phyloP scores from a whole-genome alignment of 163 green algal species.

The Scenedesmus sp. region DNA sequence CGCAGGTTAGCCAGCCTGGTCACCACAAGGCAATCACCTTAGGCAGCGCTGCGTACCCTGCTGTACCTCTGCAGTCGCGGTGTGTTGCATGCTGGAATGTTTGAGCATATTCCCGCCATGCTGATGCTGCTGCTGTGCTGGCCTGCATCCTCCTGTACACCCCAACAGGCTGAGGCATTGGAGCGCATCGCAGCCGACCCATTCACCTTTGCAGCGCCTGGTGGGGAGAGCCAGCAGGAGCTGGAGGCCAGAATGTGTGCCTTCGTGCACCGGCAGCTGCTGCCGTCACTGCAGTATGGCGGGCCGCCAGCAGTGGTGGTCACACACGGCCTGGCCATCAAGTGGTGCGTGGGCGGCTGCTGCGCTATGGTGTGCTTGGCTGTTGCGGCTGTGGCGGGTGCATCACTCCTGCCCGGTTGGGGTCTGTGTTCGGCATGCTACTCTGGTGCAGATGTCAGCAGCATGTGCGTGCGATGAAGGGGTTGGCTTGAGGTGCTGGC shows the following conservation, averaged over 20 bases:
- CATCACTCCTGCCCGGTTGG: neutral
- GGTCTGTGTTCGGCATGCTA: neutral
- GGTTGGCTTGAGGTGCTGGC: too few relatives aligned
- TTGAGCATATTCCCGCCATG: neutral
- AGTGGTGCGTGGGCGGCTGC: slow-evolving; percentile 49
- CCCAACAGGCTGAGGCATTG: slow-evolving; percentile 26
- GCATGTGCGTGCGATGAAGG: neutral
- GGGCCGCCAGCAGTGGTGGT: slow-evolving; percentile 58
- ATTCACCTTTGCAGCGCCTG: slow-evolving; percentile 63
- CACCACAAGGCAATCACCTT: neutral
- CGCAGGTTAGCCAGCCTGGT: too few relatives aligned
- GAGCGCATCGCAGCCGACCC: slow-evolving; percentile 44
- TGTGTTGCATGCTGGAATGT: neutral
- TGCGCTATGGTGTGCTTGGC: neutral
- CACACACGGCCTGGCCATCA: slow-evolving; percentile 67
- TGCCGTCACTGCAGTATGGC: slow-evolving; percentile 44
- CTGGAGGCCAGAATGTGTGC: slow-evolving; percentile 63
- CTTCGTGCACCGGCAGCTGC: slow-evolving; percentile 51
- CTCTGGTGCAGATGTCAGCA: too few relatives aligned
- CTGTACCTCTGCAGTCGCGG: neutral
- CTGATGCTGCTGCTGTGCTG: neutral
- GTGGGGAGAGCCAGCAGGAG: slow-evolving; percentile 60
- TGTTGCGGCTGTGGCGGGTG: neutral
- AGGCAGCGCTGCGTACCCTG: neutral
- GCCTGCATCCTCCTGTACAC: neutral